These are phyloP conservation scores for Balamuthia mandrillaris DNA, from an alignment of 208 protist species.

Conservation along the genomic window DNA sequence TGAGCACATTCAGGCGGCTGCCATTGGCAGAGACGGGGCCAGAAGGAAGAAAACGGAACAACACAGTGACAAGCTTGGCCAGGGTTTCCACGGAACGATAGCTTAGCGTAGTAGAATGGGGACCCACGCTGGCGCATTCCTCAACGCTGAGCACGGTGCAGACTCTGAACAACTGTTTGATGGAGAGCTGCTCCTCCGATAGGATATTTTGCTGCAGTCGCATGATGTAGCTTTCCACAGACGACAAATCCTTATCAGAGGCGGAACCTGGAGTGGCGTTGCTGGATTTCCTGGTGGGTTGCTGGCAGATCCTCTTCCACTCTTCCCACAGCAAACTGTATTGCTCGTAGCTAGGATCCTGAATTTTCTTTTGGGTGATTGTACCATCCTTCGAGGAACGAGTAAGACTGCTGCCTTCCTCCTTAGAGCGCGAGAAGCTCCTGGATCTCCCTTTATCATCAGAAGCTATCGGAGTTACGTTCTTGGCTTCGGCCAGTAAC, in stretches of 20 bases:
- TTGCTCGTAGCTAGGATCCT: slow-evolving; percentile 18
- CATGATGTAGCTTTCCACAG: slow-evolving; percentile 1
- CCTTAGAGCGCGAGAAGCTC: slow-evolving; percentile 15
- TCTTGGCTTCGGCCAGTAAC: slow-evolving; percentile 29
- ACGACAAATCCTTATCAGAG: no score
- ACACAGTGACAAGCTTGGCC: slow-evolving; percentile 85
- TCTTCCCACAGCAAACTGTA: slow-evolving; percentile 36
- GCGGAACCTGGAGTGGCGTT: no score
- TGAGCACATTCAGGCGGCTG: slow-evolving; percentile 62
- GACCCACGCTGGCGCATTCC: no score
- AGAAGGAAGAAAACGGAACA: slow-evolving; percentile 70
- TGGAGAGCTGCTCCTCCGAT: no score
- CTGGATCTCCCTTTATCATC: slow-evolving; percentile 18
- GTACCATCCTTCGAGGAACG: not conserved
- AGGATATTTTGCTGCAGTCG: slow-evolving; percentile 33
- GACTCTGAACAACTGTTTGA: no score
- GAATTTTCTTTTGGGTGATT: not conserved
- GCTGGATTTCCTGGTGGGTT: no score
- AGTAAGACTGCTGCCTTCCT: not conserved
- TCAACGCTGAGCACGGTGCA: no score
- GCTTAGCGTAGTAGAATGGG: no score
- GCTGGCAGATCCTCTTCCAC: slow-evolving; percentile 31
- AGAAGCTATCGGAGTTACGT: not conserved
- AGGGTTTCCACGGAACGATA: slow-evolving; percentile 83
- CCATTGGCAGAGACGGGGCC: slow-evolving; percentile 16